These are phyloP conservation scores for Fomitopsis palustris DNA, from an alignment of 1,284 basidiomycete species.

Conservation along the genomic window DNA sequence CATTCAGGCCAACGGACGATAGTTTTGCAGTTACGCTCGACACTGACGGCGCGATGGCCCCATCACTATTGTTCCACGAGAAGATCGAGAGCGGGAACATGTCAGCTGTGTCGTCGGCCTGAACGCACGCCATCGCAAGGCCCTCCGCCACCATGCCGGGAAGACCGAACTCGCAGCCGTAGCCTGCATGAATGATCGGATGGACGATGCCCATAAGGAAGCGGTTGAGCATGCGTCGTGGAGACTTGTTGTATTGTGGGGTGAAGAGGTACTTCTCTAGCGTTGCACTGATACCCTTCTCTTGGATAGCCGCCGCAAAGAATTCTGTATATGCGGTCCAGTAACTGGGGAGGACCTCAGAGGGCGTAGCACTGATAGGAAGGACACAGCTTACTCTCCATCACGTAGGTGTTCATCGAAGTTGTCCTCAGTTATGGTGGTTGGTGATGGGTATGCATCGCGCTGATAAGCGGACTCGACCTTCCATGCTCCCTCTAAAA, in stretches of 20 bases:
- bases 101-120: constrained; percentile 18
- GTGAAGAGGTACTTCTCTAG: constrained; percentile 62
- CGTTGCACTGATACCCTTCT: constrained; percentile 37
- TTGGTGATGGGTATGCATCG: constrained; percentile 39
- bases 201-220: constrained; percentile 59
- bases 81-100: constrained; percentile 30
- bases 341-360: constrained; percentile 38
- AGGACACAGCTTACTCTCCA: constrained; percentile 35
- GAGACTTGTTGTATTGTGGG: constrained; percentile 46
- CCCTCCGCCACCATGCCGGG: constrained; percentile 63
- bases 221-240: constrained; percentile 55
- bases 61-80: neutral
- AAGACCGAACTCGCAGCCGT: constrained; percentile 62
- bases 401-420: constrained; percentile 49
- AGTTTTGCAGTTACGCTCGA: neutral
- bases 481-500: constrained; percentile 40
- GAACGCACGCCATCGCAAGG: constrained; percentile 33
- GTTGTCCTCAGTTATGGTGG: constrained; percentile 38
- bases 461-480: constrained; percentile 32
- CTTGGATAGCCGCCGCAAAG: constrained; percentile 44
- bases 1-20: constrained; percentile 11
- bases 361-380: neutral
- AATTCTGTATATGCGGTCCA: constrained; percentile 56
- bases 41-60: constrained; percentile 1
- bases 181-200: constrained; percentile 62